phyloP scores from a whole-genome alignment of 257 asterid species.

The Rhazya stricta region DNA sequence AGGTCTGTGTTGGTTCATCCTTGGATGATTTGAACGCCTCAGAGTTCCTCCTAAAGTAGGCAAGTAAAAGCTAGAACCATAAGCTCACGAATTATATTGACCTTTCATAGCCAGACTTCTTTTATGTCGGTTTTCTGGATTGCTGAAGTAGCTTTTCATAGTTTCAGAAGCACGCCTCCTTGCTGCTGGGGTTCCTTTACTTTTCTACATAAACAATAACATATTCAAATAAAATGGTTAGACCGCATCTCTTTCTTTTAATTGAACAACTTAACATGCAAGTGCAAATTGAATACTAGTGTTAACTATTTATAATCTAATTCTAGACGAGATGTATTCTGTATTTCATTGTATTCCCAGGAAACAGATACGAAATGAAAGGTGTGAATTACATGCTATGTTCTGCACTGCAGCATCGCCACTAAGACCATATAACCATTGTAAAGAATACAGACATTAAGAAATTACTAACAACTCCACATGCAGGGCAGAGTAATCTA shows the following conservation, averaged over 20 bases:
- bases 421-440: neutral
- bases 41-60: neutral
- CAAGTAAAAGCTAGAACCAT: neutral
- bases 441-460: neutral
- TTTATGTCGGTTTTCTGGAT: constrained; percentile 84
- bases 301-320: neutral
- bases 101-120: constrained; percentile 92
- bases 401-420: neutral
- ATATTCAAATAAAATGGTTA: neutral
- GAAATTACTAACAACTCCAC: neutral
- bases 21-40: neutral
- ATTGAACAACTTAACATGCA: neutral
- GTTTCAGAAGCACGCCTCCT: constrained; percentile 82
- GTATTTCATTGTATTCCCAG: neutral
- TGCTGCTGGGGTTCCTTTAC: constrained; percentile 74
- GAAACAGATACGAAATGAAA: neutral
- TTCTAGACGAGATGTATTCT: neutral
- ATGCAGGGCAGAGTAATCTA: neutral
- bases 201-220: constrained; percentile 39
- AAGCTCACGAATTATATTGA: constrained; percentile 15
- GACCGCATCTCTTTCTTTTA: neutral
- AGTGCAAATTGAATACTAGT: neutral
- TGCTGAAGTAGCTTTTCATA: constrained; percentile 69
- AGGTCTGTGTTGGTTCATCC: neutral
- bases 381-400: neutral